Evolutionary conservation across 1,139 yeast species (phyloP).

Genomic region (Blastobotrys arbuscula): DNA sequence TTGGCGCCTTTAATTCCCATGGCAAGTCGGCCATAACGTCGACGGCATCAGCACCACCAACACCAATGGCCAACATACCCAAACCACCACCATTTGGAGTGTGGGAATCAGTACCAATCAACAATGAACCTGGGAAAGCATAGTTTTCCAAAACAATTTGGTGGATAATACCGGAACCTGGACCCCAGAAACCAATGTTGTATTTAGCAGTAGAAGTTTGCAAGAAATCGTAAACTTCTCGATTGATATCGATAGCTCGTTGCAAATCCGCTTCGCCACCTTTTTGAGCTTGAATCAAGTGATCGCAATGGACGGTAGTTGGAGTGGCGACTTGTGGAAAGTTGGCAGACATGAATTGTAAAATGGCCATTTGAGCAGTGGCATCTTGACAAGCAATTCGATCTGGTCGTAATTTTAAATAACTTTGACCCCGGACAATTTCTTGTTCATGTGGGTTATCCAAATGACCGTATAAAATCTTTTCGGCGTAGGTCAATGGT

Average conservation of each 20-base stretch:
- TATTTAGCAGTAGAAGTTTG: slow-evolving; percentile 93
- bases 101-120: slow-evolving; percentile 98
- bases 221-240: slow-evolving; percentile 95
- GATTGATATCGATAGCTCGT: slow-evolving; percentile 88
- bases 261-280: slow-evolving; percentile 92
- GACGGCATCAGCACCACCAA: slow-evolving; percentile 99
- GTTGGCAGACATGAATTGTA: slow-evolving; percentile 98
- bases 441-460: slow-evolving; percentile 95
- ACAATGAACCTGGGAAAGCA: slow-evolving; percentile 96
- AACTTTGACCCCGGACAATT: slow-evolving; percentile 92
- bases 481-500: slow-evolving; percentile 97
- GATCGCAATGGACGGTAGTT: slow-evolving; percentile 98
- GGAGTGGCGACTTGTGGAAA: slow-evolving; percentile 94
- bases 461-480: slow-evolving; percentile 91
- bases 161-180: slow-evolving; percentile 98
- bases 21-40: slow-evolving; percentile 94
- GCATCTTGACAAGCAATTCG: slow-evolving; percentile 99
- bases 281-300: slow-evolving; percentile 94
- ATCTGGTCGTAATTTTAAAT: slow-evolving; percentile 96
- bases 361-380: slow-evolving; percentile 98
- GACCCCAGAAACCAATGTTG: slow-evolving; percentile 99
- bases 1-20: slow-evolving; percentile 99
- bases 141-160: slow-evolving; percentile 97
- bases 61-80: slow-evolving; percentile 98
- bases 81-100: slow-evolving; percentile 99